Percentiles rank a stretch among this genome's conserved stretches.
Evolutionary conservation across 768 basidiomycete genomes (phyloP).

Genomic region (Fistulinella prunicolor): DNA sequence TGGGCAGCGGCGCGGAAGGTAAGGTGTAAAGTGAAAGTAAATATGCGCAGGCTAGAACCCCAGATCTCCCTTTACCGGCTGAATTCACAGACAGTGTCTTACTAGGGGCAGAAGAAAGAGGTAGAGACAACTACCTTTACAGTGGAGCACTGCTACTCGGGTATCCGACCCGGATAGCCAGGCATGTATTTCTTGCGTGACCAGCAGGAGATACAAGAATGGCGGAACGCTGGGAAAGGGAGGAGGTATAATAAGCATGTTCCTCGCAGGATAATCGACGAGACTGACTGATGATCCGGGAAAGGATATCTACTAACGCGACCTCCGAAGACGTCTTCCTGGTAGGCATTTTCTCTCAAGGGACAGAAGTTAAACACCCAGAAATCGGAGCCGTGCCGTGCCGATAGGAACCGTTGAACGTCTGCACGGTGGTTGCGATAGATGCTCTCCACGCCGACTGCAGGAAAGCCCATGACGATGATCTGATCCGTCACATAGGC

Average conservation of each 20-base stretch:
- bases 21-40: constrained; percentile 57
- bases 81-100: constrained; percentile 1
- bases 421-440: constrained; percentile 81
- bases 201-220: constrained; percentile 66
- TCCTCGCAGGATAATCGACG: constrained; percentile 42
- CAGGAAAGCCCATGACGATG: constrained; percentile 85
- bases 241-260: constrained; percentile 1
- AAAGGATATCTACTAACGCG: constrained; percentile 84
- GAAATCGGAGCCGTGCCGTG: constrained; percentile 71
- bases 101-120: constrained; percentile 1
- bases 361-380: constrained; percentile 93
- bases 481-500: constrained; percentile 71
- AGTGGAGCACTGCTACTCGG: constrained; percentile 78
- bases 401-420: constrained; percentile 69
- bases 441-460: constrained; percentile 69
- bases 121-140: constrained; percentile 58
- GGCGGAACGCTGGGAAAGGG: constrained; percentile 67
- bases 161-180: constrained; percentile 69
- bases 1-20: constrained; percentile 37
- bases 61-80: constrained; percentile 85
- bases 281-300: constrained; percentile 85
- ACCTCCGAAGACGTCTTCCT: constrained; percentile 61
- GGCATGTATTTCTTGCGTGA: constrained; percentile 66
- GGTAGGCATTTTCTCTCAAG: constrained; percentile 75
- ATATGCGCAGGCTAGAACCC: constrained; percentile 82